Percentiles rank a stretch among this genome's conserved stretches.
Evolutionary conservation across 2,329 filamentous ascomycete species (phyloP).

Genomic region (Neofusicoccum umdonicola): DNA sequence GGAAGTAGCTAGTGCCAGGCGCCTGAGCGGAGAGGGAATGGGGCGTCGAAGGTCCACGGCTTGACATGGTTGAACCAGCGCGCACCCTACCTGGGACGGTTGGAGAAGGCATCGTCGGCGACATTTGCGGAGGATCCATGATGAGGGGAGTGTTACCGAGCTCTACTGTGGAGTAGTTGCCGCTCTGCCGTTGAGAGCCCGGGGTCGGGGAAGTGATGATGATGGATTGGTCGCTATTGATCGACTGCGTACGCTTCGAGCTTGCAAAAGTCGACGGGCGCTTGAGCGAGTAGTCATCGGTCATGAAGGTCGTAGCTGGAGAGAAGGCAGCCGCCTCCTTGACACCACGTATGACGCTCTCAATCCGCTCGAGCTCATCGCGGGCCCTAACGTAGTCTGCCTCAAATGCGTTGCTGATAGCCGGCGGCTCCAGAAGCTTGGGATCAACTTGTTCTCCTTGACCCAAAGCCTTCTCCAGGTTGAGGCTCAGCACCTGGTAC

Average conservation of each 20-base stretch:
- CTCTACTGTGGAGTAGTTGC: constrained; percentile 16
- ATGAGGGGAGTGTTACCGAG: constrained; percentile 53
- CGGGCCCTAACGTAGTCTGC: constrained; percentile 76
- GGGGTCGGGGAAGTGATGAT: constrained; percentile 9
- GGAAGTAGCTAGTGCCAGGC: constrained; percentile 31
- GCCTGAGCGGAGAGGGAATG: constrained; percentile 18
- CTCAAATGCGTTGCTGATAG: constrained; percentile 75
- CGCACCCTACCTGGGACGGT: constrained; percentile 46
- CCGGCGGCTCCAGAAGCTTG: constrained; percentile 62
- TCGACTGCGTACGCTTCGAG: constrained; percentile 43
- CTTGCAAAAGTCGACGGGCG: constrained; percentile 38
- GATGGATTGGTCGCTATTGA: constrained; percentile 37
- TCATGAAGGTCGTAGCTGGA: constrained; percentile 44
- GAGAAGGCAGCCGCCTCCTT: constrained; percentile 68
- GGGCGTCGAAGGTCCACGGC: constrained; percentile 54
- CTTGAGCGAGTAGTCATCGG: constrained; percentile 38
- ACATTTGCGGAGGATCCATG: constrained; percentile 42
- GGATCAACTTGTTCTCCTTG: constrained; percentile 40
- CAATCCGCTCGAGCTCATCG: constrained; percentile 63
- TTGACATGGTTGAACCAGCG: constrained; percentile 55
- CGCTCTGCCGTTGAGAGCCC: constrained; percentile 10
- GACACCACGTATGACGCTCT: constrained; percentile 72
- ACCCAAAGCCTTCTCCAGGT: constrained; percentile 53
- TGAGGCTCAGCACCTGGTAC: constrained; percentile 72
- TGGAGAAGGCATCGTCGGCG: constrained; percentile 12